These are phyloP conservation scores for Phytophthora litchii DNA, from an alignment of 352 stramenopile genomes.

Conservation along the genomic window DNA sequence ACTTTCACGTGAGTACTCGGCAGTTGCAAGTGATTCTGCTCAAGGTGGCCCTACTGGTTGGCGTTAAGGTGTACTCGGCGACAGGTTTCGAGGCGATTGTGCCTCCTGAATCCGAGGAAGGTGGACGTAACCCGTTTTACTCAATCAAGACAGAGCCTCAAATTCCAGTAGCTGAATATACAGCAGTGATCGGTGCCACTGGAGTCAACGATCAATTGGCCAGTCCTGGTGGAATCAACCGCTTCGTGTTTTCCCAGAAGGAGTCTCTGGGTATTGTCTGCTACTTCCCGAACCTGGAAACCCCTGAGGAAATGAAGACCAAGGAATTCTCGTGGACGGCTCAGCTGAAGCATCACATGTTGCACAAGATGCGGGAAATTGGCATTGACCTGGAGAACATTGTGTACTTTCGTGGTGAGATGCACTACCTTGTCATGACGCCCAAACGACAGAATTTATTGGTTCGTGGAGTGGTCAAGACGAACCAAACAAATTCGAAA, in stretches of 20 bases:
- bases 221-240: slow-evolving; percentile 58
- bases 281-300: slow-evolving; percentile 74
- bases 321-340: slow-evolving; percentile 79
- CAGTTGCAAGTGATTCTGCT: slow-evolving; percentile 82
- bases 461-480: slow-evolving; percentile 60
- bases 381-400: slow-evolving; percentile 78
- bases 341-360: slow-evolving; percentile 77
- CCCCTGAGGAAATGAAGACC: slow-evolving; percentile 63
- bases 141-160: slow-evolving; percentile 64
- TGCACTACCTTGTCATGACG: slow-evolving; percentile 87
- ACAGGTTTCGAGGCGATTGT: slow-evolving; percentile 58
- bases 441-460: slow-evolving; percentile 69
- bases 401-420: slow-evolving; percentile 83
- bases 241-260: slow-evolving; percentile 77
- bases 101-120: slow-evolving; percentile 27
- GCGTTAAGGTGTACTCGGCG: slow-evolving; percentile 55
- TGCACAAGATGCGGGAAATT: slow-evolving; percentile 61
- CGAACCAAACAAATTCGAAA: slow-evolving; percentile 55
- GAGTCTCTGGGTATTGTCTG: slow-evolving; percentile 77
- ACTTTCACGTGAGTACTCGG: slow-evolving; percentile 83
- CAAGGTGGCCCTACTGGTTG: slow-evolving; percentile 72
- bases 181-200: slow-evolving; percentile 57
- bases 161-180: slow-evolving; percentile 66
- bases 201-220: slow-evolving; percentile 66
- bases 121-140: slow-evolving; percentile 56